phyloP scores from a whole-genome alignment of 108 stramenopile genomes.

The Cyclostephanos invisitatus region DNA sequence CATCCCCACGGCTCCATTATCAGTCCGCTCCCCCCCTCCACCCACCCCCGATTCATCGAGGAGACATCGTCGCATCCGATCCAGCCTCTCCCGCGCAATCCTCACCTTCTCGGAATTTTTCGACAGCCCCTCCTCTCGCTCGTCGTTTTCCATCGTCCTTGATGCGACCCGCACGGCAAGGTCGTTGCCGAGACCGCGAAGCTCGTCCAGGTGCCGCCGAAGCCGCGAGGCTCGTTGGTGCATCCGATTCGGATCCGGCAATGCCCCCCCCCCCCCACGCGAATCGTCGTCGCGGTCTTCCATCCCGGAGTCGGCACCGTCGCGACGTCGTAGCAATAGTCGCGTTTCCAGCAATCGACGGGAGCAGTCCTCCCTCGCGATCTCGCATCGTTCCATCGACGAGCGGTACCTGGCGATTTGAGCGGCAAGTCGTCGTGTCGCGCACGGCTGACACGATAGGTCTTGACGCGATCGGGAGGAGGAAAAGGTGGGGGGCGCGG shows the following conservation, averaged over 20 bases:
- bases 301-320: not conserved
- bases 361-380: constrained; percentile 10
- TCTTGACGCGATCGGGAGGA: not conserved
- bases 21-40: constrained; percentile 11
- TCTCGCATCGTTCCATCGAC: constrained; percentile 11
- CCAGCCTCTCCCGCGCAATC: constrained; percentile 25
- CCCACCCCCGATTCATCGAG: not conserved
- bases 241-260: constrained; percentile 40
- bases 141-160: constrained; percentile 41
- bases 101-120: constrained; percentile 3
- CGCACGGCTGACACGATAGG: constrained; percentile 11
- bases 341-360: constrained; percentile 28
- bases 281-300: not conserved
- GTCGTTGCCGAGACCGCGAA: constrained; percentile 15
- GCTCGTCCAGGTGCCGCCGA: constrained; percentile 10
- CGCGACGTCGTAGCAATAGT: not conserved
- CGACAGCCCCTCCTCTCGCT: constrained; percentile 13
- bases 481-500: not conserved
- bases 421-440: constrained; percentile 16
- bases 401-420: constrained; percentile 19
- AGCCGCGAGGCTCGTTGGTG: constrained; percentile 15
- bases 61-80: constrained; percentile 22
- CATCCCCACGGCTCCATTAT: not conserved
- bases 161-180: constrained; percentile 30
- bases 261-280: not conserved